phyloP scores from a whole-genome alignment of 306 rosid genomes.

The Quercus berberidifolia region DNA sequence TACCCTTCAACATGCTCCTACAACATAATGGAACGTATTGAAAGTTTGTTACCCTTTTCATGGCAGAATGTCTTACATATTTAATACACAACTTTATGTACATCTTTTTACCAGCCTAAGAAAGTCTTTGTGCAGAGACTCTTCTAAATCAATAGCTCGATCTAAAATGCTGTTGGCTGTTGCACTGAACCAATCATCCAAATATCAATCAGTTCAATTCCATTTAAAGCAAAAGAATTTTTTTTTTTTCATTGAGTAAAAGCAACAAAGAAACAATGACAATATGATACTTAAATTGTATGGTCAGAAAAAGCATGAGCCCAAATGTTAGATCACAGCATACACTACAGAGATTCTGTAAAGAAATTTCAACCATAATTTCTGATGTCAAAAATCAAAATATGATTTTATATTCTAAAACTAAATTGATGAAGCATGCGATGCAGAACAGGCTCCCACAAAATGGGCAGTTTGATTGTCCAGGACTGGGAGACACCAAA shows the following conservation, averaged over 20 bases:
- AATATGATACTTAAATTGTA: not conserved
- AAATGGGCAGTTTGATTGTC: too few relatives aligned
- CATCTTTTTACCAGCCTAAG: constrained; percentile 48
- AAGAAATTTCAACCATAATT: not conserved
- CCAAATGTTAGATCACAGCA: not conserved
- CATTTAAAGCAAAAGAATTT: constrained; percentile 1
- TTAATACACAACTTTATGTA: not conserved
- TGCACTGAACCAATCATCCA: constrained; percentile 55
- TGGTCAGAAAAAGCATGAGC: not conserved
- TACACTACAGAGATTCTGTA: not conserved
- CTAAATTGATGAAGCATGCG: not conserved
- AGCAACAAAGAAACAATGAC: constrained; percentile 1
- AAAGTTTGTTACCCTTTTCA: constrained; percentile 23
- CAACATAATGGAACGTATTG: constrained; percentile 14
- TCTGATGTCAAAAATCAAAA: not conserved
- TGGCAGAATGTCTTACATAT: constrained; percentile 12
- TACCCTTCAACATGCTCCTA: constrained; percentile 98
- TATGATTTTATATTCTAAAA: not conserved
- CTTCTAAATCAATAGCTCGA: constrained; percentile 97
- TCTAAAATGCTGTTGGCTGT: constrained; percentile 97
- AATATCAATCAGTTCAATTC: constrained; percentile 38
- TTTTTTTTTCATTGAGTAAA: not conserved
- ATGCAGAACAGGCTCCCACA: not conserved
- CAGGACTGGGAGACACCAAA: too few relatives aligned
- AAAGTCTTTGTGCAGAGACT: constrained; percentile 70